Conservation (phyloP, 306 rosid species). For the Canavalia ensiformis region DNA sequence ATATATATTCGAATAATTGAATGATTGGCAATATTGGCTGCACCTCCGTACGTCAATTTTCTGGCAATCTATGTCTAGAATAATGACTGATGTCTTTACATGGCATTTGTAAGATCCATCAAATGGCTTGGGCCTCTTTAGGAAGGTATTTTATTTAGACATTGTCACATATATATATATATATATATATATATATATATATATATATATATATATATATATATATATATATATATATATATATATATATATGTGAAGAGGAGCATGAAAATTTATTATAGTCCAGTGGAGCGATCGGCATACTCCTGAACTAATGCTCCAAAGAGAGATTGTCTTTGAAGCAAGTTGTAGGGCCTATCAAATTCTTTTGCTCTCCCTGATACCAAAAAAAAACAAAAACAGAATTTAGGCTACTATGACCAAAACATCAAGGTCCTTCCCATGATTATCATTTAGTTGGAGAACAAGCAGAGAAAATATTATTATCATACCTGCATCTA, state of each 20-base stretch:
- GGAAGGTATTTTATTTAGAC: neutral
- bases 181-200: neutral
- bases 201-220: neutral
- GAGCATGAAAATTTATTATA: slow-evolving; percentile 44
- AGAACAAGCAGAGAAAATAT: slow-evolving; percentile 5
- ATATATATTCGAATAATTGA: too few relatives aligned
- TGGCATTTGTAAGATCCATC: neutral
- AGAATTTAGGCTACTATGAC: neutral
- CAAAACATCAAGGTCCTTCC: neutral
- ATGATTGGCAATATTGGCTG: neutral
- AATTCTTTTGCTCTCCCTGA: slow-evolving; percentile 75
- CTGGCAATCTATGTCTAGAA: neutral
- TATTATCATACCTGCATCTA: slow-evolving; percentile 66
- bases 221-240: neutral
- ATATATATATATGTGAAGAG: neutral
- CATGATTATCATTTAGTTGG: neutral
- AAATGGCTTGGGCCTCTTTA: neutral
- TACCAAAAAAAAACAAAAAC: neutral
- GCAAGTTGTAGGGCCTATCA: slow-evolving; percentile 72
- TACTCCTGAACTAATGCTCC: slow-evolving; percentile 86
- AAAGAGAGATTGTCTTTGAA: slow-evolving; percentile 68
- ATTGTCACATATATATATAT: neutral
- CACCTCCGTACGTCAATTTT: neutral
- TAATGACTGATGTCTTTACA: neutral
- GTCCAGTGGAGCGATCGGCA: slow-evolving; percentile 68